These are phyloP conservation scores for Massariosphaeria phaeospora DNA, from an alignment of 495 filamentous ascomycete genomes.

Conservation along the genomic window DNA sequence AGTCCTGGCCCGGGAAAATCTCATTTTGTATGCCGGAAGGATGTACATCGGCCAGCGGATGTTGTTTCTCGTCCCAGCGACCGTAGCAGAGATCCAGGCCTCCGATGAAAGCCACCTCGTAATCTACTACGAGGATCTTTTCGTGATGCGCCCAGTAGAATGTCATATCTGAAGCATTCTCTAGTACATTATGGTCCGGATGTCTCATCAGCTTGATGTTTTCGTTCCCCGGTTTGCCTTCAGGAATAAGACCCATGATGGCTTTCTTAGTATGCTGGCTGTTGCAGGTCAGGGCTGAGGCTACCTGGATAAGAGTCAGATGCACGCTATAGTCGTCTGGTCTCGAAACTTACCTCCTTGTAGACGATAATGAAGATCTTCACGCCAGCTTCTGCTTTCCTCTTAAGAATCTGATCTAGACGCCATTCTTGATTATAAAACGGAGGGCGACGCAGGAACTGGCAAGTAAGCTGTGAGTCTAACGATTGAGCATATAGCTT, in stretches of 20 bases:
- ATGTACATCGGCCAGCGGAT: constrained; percentile 81
- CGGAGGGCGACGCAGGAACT: constrained; percentile 81
- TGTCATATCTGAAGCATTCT: constrained; percentile 93
- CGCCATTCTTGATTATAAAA: constrained; percentile 79
- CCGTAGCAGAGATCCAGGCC: constrained; percentile 96
- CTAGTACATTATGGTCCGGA: constrained; percentile 90
- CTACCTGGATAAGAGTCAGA: constrained; percentile 40
- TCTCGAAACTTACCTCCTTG: constrained; percentile 53
- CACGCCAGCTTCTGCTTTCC: constrained; percentile 82
- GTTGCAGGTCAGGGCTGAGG: constrained; percentile 85
- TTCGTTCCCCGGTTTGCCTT: constrained; percentile 70
- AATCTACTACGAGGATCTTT: constrained; percentile 93
- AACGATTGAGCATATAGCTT: neutral
- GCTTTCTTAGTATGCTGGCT: constrained; percentile 89
- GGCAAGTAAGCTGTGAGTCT: constrained; percentile 3
- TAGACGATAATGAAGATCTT: constrained; percentile 95
- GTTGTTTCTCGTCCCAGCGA: constrained; percentile 82
- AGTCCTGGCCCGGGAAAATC: constrained; percentile 93
- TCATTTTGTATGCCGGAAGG: constrained; percentile 76
- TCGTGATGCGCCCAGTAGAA: constrained; percentile 99
- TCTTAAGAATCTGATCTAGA: constrained; percentile 79
- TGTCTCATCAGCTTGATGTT: constrained; percentile 90
- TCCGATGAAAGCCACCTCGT: constrained; percentile 82
- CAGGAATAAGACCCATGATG: constrained; percentile 68
- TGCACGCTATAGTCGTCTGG: constrained; percentile 27